Evolutionary conservation across 116 monocot genomes (phyloP).

Genomic region (Zostera marina): DNA sequence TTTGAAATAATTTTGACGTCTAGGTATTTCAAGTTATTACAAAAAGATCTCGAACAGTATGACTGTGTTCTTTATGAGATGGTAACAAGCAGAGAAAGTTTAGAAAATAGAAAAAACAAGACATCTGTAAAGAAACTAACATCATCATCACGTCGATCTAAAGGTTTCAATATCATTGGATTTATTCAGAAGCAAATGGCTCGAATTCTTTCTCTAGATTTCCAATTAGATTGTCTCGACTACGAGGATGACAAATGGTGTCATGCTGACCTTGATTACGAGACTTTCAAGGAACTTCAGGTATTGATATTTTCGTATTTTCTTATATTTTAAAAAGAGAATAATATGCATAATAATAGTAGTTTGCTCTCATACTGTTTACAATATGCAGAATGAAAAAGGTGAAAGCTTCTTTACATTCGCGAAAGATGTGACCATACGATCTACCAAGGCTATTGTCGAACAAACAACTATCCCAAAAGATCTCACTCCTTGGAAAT

Average conservation of each 20-base stretch:
- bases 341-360: too few relatives aligned
- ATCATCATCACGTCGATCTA: constrained; percentile 48
- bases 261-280: constrained; percentile 87
- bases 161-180: constrained; percentile 62
- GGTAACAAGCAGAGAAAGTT: constrained; percentile 59
- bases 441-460: constrained; percentile 61
- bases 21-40: constrained; percentile 70
- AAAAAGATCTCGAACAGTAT: constrained; percentile 53
- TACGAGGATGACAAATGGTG: constrained; percentile 61
- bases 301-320: constrained; percentile 16
- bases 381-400: constrained; percentile 46
- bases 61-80: constrained; percentile 93
- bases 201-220: constrained; percentile 67
- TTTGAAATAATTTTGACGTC: constrained; percentile 3
- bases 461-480: constrained; percentile 38
- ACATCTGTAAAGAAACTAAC: constrained; percentile 23
- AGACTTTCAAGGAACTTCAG: constrained; percentile 81
- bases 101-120: constrained; percentile 47
- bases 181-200: constrained; percentile 87
- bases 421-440: constrained; percentile 64
- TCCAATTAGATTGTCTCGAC: constrained; percentile 82
- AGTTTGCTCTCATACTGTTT: not conserved
- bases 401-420: constrained; percentile 83
- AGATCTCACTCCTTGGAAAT: constrained; percentile 66
- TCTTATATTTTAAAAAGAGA: not conserved